Base-by-base conservation (phyloP, 139 green algal species). In the Penium margaritaceum region DNA sequence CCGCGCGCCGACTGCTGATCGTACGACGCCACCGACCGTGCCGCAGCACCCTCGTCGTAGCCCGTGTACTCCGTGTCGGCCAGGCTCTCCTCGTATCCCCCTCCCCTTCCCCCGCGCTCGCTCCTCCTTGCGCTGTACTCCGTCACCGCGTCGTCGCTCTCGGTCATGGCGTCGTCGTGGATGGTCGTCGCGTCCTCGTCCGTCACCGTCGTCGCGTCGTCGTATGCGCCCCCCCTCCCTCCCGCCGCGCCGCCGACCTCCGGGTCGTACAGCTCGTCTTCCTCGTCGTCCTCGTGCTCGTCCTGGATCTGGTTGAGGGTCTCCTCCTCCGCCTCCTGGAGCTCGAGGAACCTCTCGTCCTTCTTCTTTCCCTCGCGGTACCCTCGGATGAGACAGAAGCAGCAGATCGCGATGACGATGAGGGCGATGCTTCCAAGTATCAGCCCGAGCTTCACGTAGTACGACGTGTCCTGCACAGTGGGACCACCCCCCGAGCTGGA, bases 321-420 rank as follows among this genome's bases (percentile, higher is more conserved):
- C n/a, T 60, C 24, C 51, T 33, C 30, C 1, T 60, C 51, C 15
- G 51, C 51, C 51, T 33, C 30, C 19, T 60, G 51, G 17, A 33
- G 30, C 19, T 60, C 51, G 24, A 60, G 3, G 19, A 60, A 60
- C 21, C 24, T 24, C 15, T 60, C 51, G 51, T 60, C 51, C 19
- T 60, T 60, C 51, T 2, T 33, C 51, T 60, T 60, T n/a, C 51
- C 51, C 51, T 60, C 51, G 21, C 51, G 51, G 51, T 60, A 60
- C 19, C 51, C 51, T 60, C 51, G 15, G 30, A 60, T 60, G 51
- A 60, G 51, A 24, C 51, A 60, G 51, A 60, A 60, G 51, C 51
- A 60, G 51, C 51, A 60, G 51, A 60, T 60, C 51, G 51, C 51
- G 17, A 60, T 21, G 2, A 60, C 51, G 30, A 60, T 33, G 6